Base-by-base conservation (phyloP, 306 rosid genomes). In the peach (Prunus persica) region DNA sequence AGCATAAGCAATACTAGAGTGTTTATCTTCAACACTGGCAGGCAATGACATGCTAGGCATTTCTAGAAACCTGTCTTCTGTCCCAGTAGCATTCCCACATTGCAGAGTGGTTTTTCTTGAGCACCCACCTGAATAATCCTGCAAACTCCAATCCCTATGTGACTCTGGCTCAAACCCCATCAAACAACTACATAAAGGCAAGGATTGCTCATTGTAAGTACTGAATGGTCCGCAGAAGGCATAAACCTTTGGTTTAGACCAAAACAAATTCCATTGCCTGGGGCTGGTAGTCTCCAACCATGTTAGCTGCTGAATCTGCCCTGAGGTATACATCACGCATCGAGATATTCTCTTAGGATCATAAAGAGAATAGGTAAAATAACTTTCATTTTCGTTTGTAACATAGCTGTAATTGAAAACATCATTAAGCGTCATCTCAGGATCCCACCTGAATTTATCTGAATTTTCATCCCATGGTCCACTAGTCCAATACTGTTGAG, bases 61-160 rank as follows among this genome's bases (percentile, higher is more conserved):
- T 56, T 30, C 4, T 7, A 68, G 62, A 63, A 91, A 91, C 74
- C 79, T 75, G 72, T 89, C 97, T 20, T 19, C 67, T 4, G 47
- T 78, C 19, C 78, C 83, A 46, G 56, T 78, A 1, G 76, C 25
- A 63, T 50, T 57, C 82, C 73, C 85, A 11, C 89, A 87, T 28
- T 66, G 76, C 63, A 89, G 62, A 25, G 72, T 68, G 11, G 79
- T 72, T 75, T 0, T 79, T 73, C 96, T 88, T 70, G 6, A 8
- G 78, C 97, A 90, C 15, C 97, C 97, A 2, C 72, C 75, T 2
- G 90, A 82, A 46, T 55, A 68, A 75, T 87, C 92, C n/a, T 2
- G 27, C 55, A 73, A 45, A 67, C 80, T 10, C 93, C 97, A 88
- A 8, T 73, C 81, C 19, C 76, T 43, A 11, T 0, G 55, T 2